These are phyloP conservation scores for Blastomyces parvus DNA, from an alignment of 2,329 filamentous ascomycete genomes.

Conservation along the genomic window DNA sequence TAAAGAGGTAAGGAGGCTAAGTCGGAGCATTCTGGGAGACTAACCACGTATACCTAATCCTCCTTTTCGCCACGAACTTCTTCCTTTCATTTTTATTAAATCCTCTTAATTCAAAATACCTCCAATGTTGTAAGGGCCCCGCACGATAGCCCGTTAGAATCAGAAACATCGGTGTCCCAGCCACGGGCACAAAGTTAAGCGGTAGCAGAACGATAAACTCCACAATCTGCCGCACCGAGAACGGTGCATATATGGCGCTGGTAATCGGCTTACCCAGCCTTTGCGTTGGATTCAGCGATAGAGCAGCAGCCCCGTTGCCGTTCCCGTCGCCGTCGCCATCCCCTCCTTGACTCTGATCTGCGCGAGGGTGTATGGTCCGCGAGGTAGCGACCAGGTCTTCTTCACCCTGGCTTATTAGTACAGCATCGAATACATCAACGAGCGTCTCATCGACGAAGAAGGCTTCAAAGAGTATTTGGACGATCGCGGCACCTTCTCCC, in stretches of 20 bases:
- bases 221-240: slow-evolving; percentile 80
- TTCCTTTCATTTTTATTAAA: slow-evolving; percentile 66
- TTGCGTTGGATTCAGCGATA: slow-evolving; percentile 54
- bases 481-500: slow-evolving; percentile 52
- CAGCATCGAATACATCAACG: slow-evolving; percentile 77
- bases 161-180: slow-evolving; percentile 77
- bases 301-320: slow-evolving; percentile 2
- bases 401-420: slow-evolving; percentile 60
- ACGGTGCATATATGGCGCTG: slow-evolving; percentile 72
- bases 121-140: slow-evolving; percentile 81
- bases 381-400: slow-evolving; percentile 58
- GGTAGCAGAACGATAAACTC: slow-evolving; percentile 73
- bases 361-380: slow-evolving; percentile 56
- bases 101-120: slow-evolving; percentile 75
- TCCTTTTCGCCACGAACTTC: slow-evolving; percentile 54
- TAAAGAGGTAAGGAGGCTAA: neutral
- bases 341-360: slow-evolving; percentile 32
- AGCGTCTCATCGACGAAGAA: slow-evolving; percentile 72
- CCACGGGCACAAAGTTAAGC: slow-evolving; percentile 75
- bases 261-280: slow-evolving; percentile 73
- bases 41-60: slow-evolving; percentile 78
- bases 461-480: slow-evolving; percentile 62
- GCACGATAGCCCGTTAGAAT: slow-evolving; percentile 77
- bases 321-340: slow-evolving; percentile 6
- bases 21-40: slow-evolving; percentile 13